A percentile compares a stretch with the other conserved stretches of the same genome.
phyloP scores from a whole-genome alignment of 2,329 filamentous ascomycete species.

The Neopestalotiopsis sp. region DNA sequence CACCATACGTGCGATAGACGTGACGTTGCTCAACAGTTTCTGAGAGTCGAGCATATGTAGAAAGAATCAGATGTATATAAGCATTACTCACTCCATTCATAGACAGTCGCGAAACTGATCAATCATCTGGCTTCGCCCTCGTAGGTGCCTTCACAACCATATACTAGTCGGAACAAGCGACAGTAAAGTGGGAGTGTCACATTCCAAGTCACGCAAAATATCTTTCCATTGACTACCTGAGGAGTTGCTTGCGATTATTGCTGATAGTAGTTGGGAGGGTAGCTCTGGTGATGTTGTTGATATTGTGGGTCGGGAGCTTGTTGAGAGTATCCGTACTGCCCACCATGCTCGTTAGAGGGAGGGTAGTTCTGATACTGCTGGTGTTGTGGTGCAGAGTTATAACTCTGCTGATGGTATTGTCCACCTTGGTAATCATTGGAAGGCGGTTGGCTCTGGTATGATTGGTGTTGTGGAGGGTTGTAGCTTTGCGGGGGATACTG shows the following conservation, averaged over 20 bases:
- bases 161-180: no score
- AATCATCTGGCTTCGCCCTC: no score
- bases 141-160: no score
- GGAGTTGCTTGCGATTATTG: background rate
- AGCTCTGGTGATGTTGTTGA: slow-evolving; percentile 2
- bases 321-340: background rate
- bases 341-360: background rate
- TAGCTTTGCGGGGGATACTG: background rate
- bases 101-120: no score
- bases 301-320: background rate
- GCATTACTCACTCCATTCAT: background rate
- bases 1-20: slow-evolving; percentile 10
- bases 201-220: background rate
- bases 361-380: background rate
- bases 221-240: slow-evolving; percentile 3
- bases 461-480: background rate
- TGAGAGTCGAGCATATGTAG: background rate
- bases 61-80: background rate
- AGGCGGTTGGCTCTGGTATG: background rate
- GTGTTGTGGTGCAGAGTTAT: background rate
- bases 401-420: background rate
- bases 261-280: slow-evolving; percentile 4
- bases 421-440: background rate
- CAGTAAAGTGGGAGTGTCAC: no score
- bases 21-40: slow-evolving; percentile 1